Base-by-base conservation (phyloP, 805 yeast species). In the Saccharomycopsis fermentans region DNA sequence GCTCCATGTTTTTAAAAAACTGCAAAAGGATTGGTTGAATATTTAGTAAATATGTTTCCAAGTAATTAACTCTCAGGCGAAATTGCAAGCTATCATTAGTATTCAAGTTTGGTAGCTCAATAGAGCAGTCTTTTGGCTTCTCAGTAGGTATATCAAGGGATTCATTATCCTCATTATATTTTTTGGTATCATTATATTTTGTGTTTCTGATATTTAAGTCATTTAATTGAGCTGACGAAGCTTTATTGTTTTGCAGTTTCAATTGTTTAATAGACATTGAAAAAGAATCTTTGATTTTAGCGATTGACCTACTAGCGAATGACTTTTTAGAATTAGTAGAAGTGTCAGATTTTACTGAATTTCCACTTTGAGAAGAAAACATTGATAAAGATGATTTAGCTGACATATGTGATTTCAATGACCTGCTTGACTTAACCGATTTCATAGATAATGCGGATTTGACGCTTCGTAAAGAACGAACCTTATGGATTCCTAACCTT, bases 261-360 rank as follows among this genome's bases (percentile, higher is more conserved):
- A 34, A 51, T n/a, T 51, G 54, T 27, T 27, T 51, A n/a, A 32
- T 51, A 14, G 36, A 34, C 32, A 52, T 47, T 36, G 50, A 43
- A 35, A 59, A 59, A 4, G 62, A 47, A 26, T 57, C 58, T 26
- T 56, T 61, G 16, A 61, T 27, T 52, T 61, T 61, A 4, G 35
- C 55, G 19, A 61, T 43, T 9, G 63, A 59, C 37, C 32, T 58
- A 56, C 14, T 59, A 39, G 19, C 55, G 26, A 48, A 39, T 4
- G 61, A 58, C 39, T 52, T 55, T 27, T 19, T 51, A 9, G 62
- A 58, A n/a, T 32, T 36, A 14, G 32, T 47, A n/a, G 56, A 51
- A 16, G 50, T 57, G 9, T 40, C 24, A 12, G 58, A 54, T 47
- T 32, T 51, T n/a, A 29, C 36, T 21, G 58, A 55, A 19, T 36